Base-by-base conservation (phyloP, 2,329 filamentous ascomycete species). In the Tolypocladium guangdongense region DNA sequence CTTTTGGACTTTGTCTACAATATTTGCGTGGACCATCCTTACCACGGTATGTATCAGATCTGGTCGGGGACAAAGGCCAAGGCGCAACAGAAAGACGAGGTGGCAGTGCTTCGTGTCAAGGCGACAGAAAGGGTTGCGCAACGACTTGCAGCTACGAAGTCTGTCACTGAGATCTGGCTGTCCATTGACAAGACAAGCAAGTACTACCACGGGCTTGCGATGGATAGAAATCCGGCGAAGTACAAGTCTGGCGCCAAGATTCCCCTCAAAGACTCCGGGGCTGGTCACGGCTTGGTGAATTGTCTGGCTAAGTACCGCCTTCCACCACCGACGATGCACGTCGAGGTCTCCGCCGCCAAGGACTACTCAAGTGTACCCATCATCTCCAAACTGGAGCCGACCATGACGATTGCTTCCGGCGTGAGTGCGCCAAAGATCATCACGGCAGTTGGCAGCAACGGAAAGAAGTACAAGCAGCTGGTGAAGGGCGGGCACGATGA, bases 401-500 rank as follows among this genome's bases (percentile, higher is more conserved):
- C 79, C 16, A 92, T 97, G 76, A 82, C 82, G 2, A 90, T 99
- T 63, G 92, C 93, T 14, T 88, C 85, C 24, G 93, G 93, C 14
- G 82, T 97, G 36, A 97, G 92, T 65, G 87, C 88, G 2, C 93
- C 93, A 0, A 99, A 99, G 68, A 90, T 96, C 58, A 84, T 97
- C 54, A 93, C 90, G 0, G 88, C 86, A 2, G 70, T 89, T 22
- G 89, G 84, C 18, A 88, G 80, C 20, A 82, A 96, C 67, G 95
- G 93, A 7, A 73, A 78, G 53, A 80, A 78, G 37, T 96, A 91
- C 72, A 96, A 88, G 67, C 90, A 96, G 70, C 76, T 99, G 57
- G 88, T 96, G 66, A 99, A 99, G 76, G 90, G 90, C 57, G 91
- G 93, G 20, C 92, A 92, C 64, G 93, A 99, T 67, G 92, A 99